Percentiles rank a stretch among this genome's conserved stretches.
These are phyloP conservation scores for Patellifolia procumbens DNA, from an alignment of 179 eudicot species.

Conservation along the genomic window DNA sequence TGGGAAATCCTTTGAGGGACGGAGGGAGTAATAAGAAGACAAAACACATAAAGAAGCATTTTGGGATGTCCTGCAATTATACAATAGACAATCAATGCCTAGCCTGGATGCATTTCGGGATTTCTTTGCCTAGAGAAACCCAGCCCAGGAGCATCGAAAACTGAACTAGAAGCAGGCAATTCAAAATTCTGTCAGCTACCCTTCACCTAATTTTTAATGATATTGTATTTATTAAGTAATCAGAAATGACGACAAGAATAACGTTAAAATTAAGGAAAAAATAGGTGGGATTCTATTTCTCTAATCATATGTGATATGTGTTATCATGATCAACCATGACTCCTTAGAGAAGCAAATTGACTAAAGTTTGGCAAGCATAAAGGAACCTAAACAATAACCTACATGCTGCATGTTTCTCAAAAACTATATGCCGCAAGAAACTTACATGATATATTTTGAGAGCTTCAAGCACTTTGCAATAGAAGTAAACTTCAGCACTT, in stretches of 20 bases:
- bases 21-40: too few relatives aligned
- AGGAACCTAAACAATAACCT: neutral
- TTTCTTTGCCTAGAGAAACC: neutral
- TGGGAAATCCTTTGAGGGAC: too few relatives aligned
- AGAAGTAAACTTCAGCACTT: constrained; percentile 57
- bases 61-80: too few relatives aligned
- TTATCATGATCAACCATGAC: neutral
- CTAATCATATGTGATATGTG: neutral
- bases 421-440: constrained; percentile 16
- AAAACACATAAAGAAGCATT: too few relatives aligned
- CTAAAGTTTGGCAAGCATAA: neutral
- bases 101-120: too few relatives aligned
- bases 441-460: constrained; percentile 81
- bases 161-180: neutral
- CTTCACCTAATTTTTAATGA: neutral
- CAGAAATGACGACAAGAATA: neutral
- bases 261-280: too few relatives aligned
- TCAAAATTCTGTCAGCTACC: neutral
- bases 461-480: constrained; percentile 71
- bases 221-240: neutral
- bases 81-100: too few relatives aligned
- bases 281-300: neutral
- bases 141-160: neutral
- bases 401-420: neutral
- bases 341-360: neutral